Base-by-base conservation (phyloP, 495 filamentous ascomycete species). In the Hypomontagnella submonticulosa region DNA sequence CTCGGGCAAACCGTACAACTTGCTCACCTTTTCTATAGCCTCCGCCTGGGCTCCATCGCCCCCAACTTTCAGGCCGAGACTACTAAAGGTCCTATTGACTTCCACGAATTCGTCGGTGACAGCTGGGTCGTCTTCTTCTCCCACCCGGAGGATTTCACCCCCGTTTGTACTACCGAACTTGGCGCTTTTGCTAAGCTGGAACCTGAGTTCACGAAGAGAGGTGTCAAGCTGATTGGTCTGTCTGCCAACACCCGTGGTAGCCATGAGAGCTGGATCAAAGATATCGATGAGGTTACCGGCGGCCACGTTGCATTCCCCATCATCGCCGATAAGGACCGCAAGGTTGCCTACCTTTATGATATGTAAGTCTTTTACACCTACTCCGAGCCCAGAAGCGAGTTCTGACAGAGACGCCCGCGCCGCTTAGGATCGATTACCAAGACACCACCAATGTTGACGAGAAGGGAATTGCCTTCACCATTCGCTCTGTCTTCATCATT, bases 401-500 rank as follows among this genome's bases (percentile, higher is more conserved):
- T 3, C 44, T 55, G 41, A 57, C 60, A 10, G 34, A 58, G n/a
- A 36, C 43, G 4, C 32, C 13, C 32, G 15, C 36, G n/a, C 12
- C 32, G 9, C 36, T 19, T 73, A 92, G 89, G 89, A 84, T 99
- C 66, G 95, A 99, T 79, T 80, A 84, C 80, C 84, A 86, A 75
- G 84, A 86, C 74, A 84, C 81, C 61, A 86, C 84, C 80, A 98
- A 97, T 82, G 93, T 97, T 53, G 92, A 96, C 77, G 81, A 87
- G 73, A 98, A 98, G 88, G 95, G 92, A 64, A 92, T 97, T 71
- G 93, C 95, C 57, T 97, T 98, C 81, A 98, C 95, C 75, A 97
- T 99, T 84, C 93, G 95, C 74, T 96, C 92, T 66, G 96, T 98
- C 79, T 99, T 98, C 86, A 84, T 98, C 83, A 96, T 99, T 78